These are phyloP conservation scores for Fraxinus sp. DNA, from an alignment of 305 asterid species.

Conservation along the genomic window DNA sequence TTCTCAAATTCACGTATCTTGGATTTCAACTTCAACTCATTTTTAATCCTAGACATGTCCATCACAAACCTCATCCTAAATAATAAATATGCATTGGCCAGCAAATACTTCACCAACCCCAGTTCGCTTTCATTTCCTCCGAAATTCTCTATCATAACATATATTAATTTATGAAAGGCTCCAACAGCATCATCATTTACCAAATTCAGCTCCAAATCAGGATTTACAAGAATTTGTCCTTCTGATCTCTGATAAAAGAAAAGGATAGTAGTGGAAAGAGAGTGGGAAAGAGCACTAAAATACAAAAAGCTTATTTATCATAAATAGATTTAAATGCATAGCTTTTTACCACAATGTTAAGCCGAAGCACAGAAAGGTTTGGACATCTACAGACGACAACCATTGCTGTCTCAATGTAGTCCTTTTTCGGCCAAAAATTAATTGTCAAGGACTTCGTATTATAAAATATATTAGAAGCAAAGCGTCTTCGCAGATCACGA, in stretches of 20 bases:
- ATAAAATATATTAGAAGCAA: neutral
- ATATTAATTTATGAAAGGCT: neutral
- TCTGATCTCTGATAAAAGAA: neutral
- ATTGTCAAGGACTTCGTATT: neutral
- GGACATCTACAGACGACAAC: constrained; percentile 22
- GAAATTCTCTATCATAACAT: constrained; percentile 6
- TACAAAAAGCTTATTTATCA: neutral
- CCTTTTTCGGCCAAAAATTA: neutral
- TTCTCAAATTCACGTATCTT: constrained; percentile 8
- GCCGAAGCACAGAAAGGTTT: neutral
- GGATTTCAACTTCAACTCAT: neutral
- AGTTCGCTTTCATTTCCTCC: constrained; percentile 15
- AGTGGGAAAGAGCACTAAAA: neutral
- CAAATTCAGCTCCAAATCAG: neutral
- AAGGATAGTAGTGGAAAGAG: neutral
- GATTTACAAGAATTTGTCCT: neutral
- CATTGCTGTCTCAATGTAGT: constrained; percentile 1
- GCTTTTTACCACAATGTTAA: constrained; percentile 17
- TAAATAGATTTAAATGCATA: neutral
- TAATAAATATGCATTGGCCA: neutral
- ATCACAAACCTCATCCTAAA: neutral
- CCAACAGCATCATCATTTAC: neutral
- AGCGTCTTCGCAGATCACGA: constrained; percentile 11
- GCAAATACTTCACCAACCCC: constrained; percentile 22
- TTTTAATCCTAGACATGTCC: neutral